Conservation (phyloP, 257 asterid genomes). For the Lycium barbarum region DNA sequence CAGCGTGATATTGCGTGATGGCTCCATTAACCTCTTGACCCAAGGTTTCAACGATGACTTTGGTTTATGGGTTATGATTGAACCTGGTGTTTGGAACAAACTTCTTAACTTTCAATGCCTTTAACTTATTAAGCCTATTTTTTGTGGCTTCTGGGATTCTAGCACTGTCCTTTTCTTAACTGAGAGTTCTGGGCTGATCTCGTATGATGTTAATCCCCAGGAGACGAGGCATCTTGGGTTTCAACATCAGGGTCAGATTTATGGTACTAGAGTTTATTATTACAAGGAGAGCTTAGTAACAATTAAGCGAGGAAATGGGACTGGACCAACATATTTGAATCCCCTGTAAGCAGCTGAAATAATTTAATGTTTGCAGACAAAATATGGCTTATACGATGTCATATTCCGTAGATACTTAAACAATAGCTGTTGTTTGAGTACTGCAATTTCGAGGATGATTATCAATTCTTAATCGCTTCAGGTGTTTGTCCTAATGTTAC, state of each 20-base stretch:
- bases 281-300: conserved; percentile 5
- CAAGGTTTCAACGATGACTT: neutral
- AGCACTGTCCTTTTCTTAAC: neutral
- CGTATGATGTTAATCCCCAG: neutral
- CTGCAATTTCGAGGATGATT: neutral
- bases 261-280: neutral
- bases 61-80: neutral
- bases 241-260: neutral
- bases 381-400: neutral
- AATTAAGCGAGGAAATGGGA: neutral
- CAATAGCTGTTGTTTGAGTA: neutral
- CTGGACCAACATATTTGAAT: neutral
- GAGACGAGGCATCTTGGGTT: neutral
- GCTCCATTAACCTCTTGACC: neutral
- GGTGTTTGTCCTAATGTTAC: neutral
- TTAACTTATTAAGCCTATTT: no score
- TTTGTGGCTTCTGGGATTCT: neutral
- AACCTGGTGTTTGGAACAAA: neutral
- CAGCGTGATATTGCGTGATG: neutral
- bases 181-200: neutral
- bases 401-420: conserved; percentile 24
- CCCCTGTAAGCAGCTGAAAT: neutral
- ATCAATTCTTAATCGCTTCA: neutral
- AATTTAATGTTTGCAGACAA: conserved; percentile 17
- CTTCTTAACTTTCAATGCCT: neutral